Base-by-base conservation (phyloP, 2,329 filamentous ascomycete genomes). In the Monilinia aucupariae region DNA sequence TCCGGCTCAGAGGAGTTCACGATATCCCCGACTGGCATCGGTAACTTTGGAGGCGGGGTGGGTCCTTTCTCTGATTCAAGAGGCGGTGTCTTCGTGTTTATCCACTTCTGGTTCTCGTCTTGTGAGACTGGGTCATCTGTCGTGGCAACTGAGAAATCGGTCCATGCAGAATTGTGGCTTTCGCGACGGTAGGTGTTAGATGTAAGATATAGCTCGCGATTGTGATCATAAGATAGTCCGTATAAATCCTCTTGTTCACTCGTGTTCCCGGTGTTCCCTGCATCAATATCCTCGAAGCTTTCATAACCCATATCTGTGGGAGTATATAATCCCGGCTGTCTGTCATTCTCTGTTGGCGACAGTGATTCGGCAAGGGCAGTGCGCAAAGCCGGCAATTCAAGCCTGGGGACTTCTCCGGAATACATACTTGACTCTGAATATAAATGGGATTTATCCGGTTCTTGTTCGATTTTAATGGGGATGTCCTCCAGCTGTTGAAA, bases 21-120 rank as follows among this genome's bases (percentile, higher is more conserved):
- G 17, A 61, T 27, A 13, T 37, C 59, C 12, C 66, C 55, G 25
- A 48, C 39, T 17, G 41, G 30, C 50, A 67, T 62, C 3, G 62
- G 59, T 7, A 54, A 27, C 30, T 79, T 81, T 0, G 77, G 75
- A 49, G 78, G 77, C 15, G 77, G 75, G 15, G 74, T 73, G 30
- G 76, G 76, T 62, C 73, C 72, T 30, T 75, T 70, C 25, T 74
- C 71, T 2, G 71, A 69, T 20, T 75, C 74, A 22, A 73, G 54
- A 45, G 30, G 32, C 25, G 48, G 71, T 12, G 51, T 22, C 15
- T 56, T 32, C 27, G 63, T 43, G 22, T 56, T 43, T 55, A 59
- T 60, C 64, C 53, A 34, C 34, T 58, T 25, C 50, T 54, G 49
- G 55, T 64, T 63, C 25, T 67, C 64, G 2, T 66, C 66, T 56